Conservation (phyloP, 2,329 filamentous ascomycete species). For the Botryotinia convoluta region DNA sequence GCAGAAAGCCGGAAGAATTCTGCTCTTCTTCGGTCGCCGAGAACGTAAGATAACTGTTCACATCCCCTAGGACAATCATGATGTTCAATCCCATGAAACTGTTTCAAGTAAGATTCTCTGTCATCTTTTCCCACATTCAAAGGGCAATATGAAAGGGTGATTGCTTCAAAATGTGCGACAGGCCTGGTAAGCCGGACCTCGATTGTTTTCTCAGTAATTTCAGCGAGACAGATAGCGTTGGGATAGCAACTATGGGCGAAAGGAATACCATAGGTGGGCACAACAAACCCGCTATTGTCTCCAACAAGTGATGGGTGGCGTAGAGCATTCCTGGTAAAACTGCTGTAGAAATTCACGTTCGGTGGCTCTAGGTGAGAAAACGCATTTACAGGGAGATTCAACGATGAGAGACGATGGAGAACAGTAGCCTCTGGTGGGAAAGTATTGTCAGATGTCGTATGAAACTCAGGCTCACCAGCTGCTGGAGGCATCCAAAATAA, state of each 20-base stretch:
- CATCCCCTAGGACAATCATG: neutral
- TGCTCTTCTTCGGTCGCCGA: neutral
- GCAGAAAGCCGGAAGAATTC: neutral
- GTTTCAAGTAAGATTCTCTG: neutral
- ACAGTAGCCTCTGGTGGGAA: neutral
- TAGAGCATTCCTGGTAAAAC: neutral
- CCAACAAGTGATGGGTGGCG: neutral
- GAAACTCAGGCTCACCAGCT: neutral
- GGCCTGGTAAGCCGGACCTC: neutral
- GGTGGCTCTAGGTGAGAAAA: neutral
- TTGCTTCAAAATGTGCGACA: neutral
- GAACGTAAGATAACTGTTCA: accelerated
- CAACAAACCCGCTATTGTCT: no score
- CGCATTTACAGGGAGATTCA: neutral
- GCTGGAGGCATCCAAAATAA: neutral
- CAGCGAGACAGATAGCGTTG: neutral
- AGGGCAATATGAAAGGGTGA: neutral
- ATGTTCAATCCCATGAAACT: neutral
- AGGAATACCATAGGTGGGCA: neutral
- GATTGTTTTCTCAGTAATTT: neutral
- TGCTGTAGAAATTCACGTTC: neutral
- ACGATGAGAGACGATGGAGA: neutral
- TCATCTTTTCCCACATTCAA: neutral
- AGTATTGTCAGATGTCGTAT: neutral
- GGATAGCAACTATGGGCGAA: neutral